These are phyloP conservation scores for Guadua angustifolia DNA, from an alignment of 176 grass and related monocot species.

Conservation along the genomic window DNA sequence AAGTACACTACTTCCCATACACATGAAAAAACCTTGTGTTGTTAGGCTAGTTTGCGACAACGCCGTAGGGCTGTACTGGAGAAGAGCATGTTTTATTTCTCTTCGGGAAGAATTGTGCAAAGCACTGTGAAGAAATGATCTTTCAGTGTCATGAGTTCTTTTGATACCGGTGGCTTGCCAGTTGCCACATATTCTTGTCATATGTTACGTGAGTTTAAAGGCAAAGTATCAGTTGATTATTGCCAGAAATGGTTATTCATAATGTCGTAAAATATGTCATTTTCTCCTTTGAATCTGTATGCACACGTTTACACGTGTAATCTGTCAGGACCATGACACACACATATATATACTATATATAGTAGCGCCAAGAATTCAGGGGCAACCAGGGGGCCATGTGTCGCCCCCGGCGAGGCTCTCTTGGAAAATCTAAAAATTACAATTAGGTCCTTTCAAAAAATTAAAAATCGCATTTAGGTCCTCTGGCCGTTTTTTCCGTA, in stretches of 20 bases:
- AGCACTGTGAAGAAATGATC: slow-evolving; percentile 23
- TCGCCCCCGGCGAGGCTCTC: too few species aligned
- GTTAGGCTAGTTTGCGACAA: slow-evolving; percentile 39
- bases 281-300: not conserved
- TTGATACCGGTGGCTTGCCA: not conserved
- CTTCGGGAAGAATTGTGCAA: slow-evolving; percentile 28
- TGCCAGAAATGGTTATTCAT: not conserved
- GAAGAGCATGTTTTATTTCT: slow-evolving; percentile 29
- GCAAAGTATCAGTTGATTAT: not conserved
- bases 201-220: not conserved
- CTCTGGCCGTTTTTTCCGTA: too few species aligned
- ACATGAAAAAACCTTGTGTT: slow-evolving; percentile 22
- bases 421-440: too few species aligned
- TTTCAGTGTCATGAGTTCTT: slow-evolving; percentile 10
- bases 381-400: too few species aligned
- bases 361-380: too few species aligned
- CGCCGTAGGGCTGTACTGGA: slow-evolving; percentile 22
- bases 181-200: slow-evolving; percentile 11
- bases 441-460: too few species aligned
- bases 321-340: not conserved
- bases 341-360: too few species aligned
- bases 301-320: not conserved
- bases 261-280: not conserved
- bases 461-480: too few species aligned
- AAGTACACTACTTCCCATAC: slow-evolving; percentile 12